A percentile compares a stretch with the other conserved stretches of the same genome.
Conservation (phyloP, 257 asterid genomes). For the Lavandula angustifolia region DNA sequence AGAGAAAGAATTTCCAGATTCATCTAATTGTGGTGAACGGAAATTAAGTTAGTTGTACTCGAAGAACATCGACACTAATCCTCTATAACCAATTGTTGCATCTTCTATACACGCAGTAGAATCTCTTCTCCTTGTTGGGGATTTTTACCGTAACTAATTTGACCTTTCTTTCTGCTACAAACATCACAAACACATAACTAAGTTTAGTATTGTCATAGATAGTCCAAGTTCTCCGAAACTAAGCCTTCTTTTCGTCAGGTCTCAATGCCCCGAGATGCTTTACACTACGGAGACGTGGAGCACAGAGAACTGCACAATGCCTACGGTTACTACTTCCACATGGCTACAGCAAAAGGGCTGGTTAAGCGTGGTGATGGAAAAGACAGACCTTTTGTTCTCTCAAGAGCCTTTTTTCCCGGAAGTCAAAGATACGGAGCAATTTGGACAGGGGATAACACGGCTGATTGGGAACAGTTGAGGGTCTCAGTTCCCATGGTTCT, state of each 20-base stretch:
- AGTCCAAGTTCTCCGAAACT: conserved; percentile 5
- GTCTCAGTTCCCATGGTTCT: conserved; percentile 93
- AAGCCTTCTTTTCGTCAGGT: conserved; percentile 48
- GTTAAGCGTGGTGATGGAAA: conserved; percentile 75
- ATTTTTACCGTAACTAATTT: too few relatives aligned
- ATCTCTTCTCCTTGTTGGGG: too few relatives aligned
- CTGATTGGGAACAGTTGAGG: conserved; percentile 95
- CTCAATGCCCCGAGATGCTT: conserved; percentile 91
- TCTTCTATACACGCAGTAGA: too few relatives aligned
- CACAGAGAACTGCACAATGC: conserved; percentile 94
- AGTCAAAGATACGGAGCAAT: conserved; percentile 93
- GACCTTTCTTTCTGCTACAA: too few relatives aligned
- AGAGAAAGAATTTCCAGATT: too few relatives aligned
- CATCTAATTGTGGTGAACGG: too few relatives aligned
- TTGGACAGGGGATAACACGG: conserved; percentile 98
- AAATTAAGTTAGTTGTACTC: too few relatives aligned
- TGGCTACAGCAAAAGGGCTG: conserved; percentile 95
- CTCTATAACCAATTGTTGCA: neutral
- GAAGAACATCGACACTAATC: neutral
- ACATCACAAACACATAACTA: too few relatives aligned
- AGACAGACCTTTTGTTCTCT: conserved; percentile 92
- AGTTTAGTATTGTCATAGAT: neutral
- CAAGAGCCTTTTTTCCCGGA: conserved; percentile 95
- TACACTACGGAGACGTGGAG: conserved; percentile 86
- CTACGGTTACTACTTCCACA: conserved; percentile 94